A percentile compares a stretch with the other conserved stretches of the same genome.
Evolutionary conservation across 2,329 filamentous ascomycete genomes (phyloP).

Genomic region (Pseudocercospora pini-densiflorae): DNA sequence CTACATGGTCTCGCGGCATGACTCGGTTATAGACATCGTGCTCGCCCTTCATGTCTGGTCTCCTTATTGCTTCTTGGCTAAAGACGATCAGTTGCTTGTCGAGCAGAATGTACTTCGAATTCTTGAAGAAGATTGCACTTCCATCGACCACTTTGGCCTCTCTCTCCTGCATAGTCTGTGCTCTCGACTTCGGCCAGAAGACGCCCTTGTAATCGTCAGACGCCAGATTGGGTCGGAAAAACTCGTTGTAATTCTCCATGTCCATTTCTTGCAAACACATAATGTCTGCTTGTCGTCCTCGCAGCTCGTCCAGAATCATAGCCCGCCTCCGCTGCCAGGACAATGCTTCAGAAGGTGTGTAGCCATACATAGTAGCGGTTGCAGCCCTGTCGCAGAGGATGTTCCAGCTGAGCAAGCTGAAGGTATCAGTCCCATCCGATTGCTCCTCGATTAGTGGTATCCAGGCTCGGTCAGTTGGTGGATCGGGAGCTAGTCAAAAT

Average conservation of each 20-base stretch:
- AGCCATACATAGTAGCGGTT: conserved; percentile 83
- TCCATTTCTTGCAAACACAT: conserved; percentile 94
- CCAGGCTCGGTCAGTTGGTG: conserved; percentile 76
- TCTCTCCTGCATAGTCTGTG: conserved; percentile 88
- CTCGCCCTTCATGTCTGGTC: conserved; percentile 95
- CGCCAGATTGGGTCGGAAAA: conserved; percentile 84
- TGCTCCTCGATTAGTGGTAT: conserved; percentile 69
- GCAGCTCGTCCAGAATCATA: conserved; percentile 81
- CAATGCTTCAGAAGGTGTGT: conserved; percentile 80
- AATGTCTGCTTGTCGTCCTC: conserved; percentile 80
- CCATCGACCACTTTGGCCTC: conserved; percentile 91
- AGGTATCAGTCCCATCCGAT: conserved; percentile 61
- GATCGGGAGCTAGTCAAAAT: conserved; percentile 66
- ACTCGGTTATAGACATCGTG: conserved; percentile 98
- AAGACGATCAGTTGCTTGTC: conserved; percentile 97
- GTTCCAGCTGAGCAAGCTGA: conserved; percentile 92
- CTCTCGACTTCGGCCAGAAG: conserved; percentile 87
- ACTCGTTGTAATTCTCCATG: conserved; percentile 87
- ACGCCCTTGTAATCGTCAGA: conserved; percentile 91
- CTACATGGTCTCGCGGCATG: conserved; percentile 98
- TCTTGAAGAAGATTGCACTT: conserved; percentile 96
- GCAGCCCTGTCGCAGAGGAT: conserved; percentile 94
- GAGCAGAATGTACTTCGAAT: conserved; percentile 88
- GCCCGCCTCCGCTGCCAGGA: conserved; percentile 86
- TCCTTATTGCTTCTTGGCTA: conserved; percentile 86